phyloP scores from a whole-genome alignment of 1,284 basidiomycete genomes.

The Marasmius oreades region DNA sequence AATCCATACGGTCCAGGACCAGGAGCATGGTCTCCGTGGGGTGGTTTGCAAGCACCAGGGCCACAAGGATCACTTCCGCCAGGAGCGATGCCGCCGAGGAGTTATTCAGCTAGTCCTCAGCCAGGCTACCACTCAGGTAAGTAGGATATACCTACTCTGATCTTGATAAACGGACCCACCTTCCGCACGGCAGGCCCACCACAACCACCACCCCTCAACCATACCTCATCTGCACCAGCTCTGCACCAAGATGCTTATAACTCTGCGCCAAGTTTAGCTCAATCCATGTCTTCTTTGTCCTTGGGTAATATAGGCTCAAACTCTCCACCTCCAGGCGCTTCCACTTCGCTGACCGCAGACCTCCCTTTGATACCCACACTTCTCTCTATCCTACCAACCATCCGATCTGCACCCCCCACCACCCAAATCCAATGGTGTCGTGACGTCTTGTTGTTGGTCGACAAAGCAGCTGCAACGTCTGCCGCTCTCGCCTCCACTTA shows the following conservation, averaged over 20 bases:
- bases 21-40: neutral
- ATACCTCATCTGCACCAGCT: neutral
- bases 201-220: neutral
- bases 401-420: slow-evolving; percentile 48
- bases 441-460: slow-evolving; percentile 78
- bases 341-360: slow-evolving; percentile 52
- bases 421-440: slow-evolving; percentile 72
- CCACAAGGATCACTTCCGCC: slow-evolving; percentile 8
- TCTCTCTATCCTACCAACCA: slow-evolving; percentile 36
- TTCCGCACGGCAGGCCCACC: no score
- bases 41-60: neutral
- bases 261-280: slow-evolving; percentile 10
- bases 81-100: neutral
- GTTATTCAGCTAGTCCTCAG: neutral
- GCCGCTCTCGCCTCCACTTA: slow-evolving; percentile 14
- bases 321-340: slow-evolving; percentile 23
- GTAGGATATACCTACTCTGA: slow-evolving; percentile 1
- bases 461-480: slow-evolving; percentile 36
- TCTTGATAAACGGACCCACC: no score
- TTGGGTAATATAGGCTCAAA: slow-evolving; percentile 11
- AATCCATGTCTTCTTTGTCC: neutral
- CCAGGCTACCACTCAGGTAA: neutral
- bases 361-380: slow-evolving; percentile 60
- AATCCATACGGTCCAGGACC: neutral
- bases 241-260: neutral